Conservation (phyloP, 2,329 filamentous ascomycete species). For the Hirsutella rhossiliensis region DNA sequence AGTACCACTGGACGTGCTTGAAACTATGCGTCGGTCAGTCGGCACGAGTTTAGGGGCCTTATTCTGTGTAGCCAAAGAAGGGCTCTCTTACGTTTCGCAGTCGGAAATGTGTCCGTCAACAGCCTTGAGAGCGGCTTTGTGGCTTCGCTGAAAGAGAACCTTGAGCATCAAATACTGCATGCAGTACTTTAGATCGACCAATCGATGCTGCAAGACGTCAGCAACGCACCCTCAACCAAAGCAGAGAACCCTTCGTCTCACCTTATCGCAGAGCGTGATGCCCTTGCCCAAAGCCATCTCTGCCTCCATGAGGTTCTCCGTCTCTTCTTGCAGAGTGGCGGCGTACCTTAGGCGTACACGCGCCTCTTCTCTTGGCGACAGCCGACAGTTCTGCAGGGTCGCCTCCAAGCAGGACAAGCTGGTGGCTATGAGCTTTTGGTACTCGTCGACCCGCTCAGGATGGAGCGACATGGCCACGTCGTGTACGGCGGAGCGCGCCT, state of each 20-base stretch:
- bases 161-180: slow-evolving; percentile 65
- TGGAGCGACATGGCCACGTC: slow-evolving; percentile 27
- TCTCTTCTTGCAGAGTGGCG: slow-evolving; percentile 60
- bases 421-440: slow-evolving; percentile 60
- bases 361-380: slow-evolving; percentile 56
- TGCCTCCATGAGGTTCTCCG: slow-evolving; percentile 61
- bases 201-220: slow-evolving; percentile 19
- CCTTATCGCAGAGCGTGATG: slow-evolving; percentile 56
- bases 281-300: slow-evolving; percentile 63
- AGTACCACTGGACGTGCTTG: slow-evolving; percentile 61
- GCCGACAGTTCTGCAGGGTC: slow-evolving; percentile 47
- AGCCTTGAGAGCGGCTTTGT: slow-evolving; percentile 60
- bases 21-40: slow-evolving; percentile 25
- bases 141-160: slow-evolving; percentile 57
- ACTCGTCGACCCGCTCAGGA: slow-evolving; percentile 42
- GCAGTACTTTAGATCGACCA: slow-evolving; percentile 58
- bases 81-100: slow-evolving; percentile 43
- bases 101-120: slow-evolving; percentile 58
- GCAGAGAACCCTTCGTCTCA: slow-evolving; percentile 14
- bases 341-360: slow-evolving; percentile 60
- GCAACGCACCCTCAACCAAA: not conserved
- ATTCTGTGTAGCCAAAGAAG: too few species aligned
- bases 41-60: too few species aligned
- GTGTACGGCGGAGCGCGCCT: slow-evolving; percentile 46
- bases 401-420: slow-evolving; percentile 62